Evolutionary conservation across 306 rosid genomes (phyloP).

Genomic region (Trichosanthes truncata): DNA sequence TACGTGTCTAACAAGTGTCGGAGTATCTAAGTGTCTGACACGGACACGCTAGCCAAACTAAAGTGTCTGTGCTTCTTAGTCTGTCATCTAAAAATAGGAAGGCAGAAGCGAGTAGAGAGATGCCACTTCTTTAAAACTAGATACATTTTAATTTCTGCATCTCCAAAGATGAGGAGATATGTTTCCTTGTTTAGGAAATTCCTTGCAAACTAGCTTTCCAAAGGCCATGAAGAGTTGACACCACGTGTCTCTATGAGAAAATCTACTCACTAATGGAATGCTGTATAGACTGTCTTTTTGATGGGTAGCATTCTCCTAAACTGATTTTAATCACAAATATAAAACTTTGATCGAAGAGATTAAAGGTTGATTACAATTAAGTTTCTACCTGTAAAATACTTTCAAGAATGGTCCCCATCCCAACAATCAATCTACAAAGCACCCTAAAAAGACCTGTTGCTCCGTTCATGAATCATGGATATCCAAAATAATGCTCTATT

Average conservation of each 20-base stretch:
- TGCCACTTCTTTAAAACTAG: background rate
- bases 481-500: background rate
- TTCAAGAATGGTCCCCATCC: background rate
- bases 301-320: background rate
- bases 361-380: background rate
- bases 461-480: background rate
- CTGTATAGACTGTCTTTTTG: background rate
- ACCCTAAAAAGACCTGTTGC: background rate
- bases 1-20: too few relatives aligned
- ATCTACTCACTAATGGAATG: background rate
- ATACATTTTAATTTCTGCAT: background rate
- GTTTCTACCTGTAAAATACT: background rate
- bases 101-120: background rate
- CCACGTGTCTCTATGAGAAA: background rate
- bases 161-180: background rate
- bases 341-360: background rate
- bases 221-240: slow-evolving; percentile 1
- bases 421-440: background rate
- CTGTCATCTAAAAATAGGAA: background rate
- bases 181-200: background rate
- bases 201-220: background rate
- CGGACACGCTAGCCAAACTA: too few relatives aligned
- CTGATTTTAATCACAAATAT: background rate
- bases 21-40: too few relatives aligned
- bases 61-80: too few relatives aligned